Evolutionary conservation across 441 rosid species (phyloP).

Genomic region (Bruguiera hainesii): DNA sequence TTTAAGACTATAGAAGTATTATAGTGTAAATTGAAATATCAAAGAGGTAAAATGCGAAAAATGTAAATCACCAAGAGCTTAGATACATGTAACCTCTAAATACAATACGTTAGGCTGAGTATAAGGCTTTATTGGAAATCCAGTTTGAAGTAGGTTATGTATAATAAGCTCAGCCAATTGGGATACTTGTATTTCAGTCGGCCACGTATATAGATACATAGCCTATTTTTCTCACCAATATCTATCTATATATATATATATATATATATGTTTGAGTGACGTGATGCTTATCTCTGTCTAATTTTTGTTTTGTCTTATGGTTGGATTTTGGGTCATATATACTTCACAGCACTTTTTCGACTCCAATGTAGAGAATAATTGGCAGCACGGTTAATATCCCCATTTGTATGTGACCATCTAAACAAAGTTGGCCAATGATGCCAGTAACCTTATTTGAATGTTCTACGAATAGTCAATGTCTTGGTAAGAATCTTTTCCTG

Average conservation of each 20-base stretch:
- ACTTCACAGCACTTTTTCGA: neutral
- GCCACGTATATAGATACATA: neutral
- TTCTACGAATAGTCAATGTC: constrained; percentile 40
- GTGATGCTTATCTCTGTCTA: constrained; percentile 11
- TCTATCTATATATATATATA: neutral
- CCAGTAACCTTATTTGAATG: constrained; percentile 22
- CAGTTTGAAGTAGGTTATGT: no score
- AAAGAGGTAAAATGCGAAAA: no score
- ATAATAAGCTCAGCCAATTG: no score
- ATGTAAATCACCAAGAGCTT: no score
- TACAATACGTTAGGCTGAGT: no score
- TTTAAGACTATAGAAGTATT: no score
- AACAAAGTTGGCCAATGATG: constrained; percentile 15
- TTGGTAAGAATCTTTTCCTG: constrained; percentile 37
- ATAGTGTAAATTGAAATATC: no score
- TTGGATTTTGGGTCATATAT: constrained; percentile 12
- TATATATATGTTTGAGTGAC: neutral
- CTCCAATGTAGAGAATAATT: neutral
- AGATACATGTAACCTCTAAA: no score
- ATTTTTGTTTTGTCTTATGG: constrained; percentile 13
- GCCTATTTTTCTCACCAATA: neutral
- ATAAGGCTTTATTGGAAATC: no score
- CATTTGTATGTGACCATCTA: constrained; percentile 12
- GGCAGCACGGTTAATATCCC: constrained; percentile 3
- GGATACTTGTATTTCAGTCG: no score